Conservation (phyloP, 805 yeast species). For the Candida lessepsii region DNA sequence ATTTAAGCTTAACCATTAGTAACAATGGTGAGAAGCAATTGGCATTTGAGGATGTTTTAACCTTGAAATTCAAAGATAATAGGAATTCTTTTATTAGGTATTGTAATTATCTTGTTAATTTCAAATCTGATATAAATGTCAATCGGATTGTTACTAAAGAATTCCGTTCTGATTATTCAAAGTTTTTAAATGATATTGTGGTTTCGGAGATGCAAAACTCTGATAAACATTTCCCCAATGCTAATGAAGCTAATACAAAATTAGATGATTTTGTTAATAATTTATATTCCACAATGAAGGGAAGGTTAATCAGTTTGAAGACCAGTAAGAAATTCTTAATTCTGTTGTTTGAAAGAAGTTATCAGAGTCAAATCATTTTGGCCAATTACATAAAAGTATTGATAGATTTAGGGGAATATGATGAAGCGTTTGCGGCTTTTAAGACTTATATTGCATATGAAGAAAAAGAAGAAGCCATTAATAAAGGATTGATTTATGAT, state of each 20-base stretch:
- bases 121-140: constrained; percentile 13
- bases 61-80: constrained; percentile 25
- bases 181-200: constrained; percentile 23
- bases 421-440: constrained; percentile 44
- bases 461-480: constrained; percentile 32
- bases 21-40: constrained; percentile 19
- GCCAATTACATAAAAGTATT: constrained; percentile 30
- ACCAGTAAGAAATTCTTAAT: constrained; percentile 33
- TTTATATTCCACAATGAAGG: constrained; percentile 29
- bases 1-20: constrained; percentile 19
- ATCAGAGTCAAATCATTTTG: constrained; percentile 37
- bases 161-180: constrained; percentile 27
- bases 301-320: constrained; percentile 20
- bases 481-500: constrained; percentile 29
- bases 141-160: constrained; percentile 11
- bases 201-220: constrained; percentile 11
- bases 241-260: constrained; percentile 18
- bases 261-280: constrained; percentile 29
- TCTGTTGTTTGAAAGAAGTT: constrained; percentile 30
- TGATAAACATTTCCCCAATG: constrained; percentile 29
- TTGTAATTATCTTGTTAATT: constrained; percentile 25
- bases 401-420: constrained; percentile 35
- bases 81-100: constrained; percentile 24
- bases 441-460: constrained; percentile 35
- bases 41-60: constrained; percentile 16